A percentile compares a stretch with the other conserved stretches of the same genome.
These are phyloP conservation scores for Quercus berberidifolia DNA, from an alignment of 306 rosid species.

Conservation along the genomic window DNA sequence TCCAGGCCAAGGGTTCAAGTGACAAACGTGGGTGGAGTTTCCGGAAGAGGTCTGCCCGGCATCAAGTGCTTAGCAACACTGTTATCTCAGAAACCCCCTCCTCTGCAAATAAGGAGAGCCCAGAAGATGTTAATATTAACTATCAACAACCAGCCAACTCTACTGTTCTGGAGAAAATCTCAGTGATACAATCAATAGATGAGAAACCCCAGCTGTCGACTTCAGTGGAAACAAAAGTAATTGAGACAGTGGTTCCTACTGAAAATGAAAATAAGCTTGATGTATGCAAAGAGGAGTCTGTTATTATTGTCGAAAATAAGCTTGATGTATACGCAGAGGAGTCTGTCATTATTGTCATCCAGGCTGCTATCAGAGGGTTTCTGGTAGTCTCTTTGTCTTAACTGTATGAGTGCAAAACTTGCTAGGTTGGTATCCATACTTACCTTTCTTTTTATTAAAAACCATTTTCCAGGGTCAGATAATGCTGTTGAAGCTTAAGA, in stretches of 20 bases:
- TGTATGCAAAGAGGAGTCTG: slow-evolving; percentile 48
- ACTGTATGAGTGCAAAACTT: slow-evolving; percentile 9
- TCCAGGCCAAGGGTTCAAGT: slow-evolving; percentile 61
- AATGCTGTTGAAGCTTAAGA: slow-evolving; percentile 46
- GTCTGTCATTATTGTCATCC: slow-evolving; percentile 59
- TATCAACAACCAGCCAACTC: slow-evolving; percentile 41
- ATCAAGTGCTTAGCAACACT: slow-evolving; percentile 88
- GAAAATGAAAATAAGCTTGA: slow-evolving; percentile 44
- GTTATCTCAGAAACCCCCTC: slow-evolving; percentile 55
- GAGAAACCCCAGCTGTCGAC: slow-evolving; percentile 56
- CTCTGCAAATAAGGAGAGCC: slow-evolving; percentile 56
- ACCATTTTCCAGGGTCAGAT: slow-evolving; percentile 56
- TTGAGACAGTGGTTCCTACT: slow-evolving; percentile 28
- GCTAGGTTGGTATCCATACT: not conserved
- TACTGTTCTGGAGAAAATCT: slow-evolving; percentile 51
- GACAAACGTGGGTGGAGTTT: slow-evolving; percentile 98
- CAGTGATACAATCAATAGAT: slow-evolving; percentile 34
- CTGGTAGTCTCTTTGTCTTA: slow-evolving; percentile 51
- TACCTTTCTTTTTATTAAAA: not conserved
- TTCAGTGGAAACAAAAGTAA: slow-evolving; percentile 33
- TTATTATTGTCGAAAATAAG: slow-evolving; percentile 35
- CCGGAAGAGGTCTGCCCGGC: slow-evolving; percentile 76
- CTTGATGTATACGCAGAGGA: slow-evolving; percentile 45
- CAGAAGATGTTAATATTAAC: slow-evolving; percentile 46
- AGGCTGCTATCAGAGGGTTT: slow-evolving; percentile 69